phyloP scores from a whole-genome alignment of 192 early-diverging fungal genomes.

The Paraglomus brasilianum region DNA sequence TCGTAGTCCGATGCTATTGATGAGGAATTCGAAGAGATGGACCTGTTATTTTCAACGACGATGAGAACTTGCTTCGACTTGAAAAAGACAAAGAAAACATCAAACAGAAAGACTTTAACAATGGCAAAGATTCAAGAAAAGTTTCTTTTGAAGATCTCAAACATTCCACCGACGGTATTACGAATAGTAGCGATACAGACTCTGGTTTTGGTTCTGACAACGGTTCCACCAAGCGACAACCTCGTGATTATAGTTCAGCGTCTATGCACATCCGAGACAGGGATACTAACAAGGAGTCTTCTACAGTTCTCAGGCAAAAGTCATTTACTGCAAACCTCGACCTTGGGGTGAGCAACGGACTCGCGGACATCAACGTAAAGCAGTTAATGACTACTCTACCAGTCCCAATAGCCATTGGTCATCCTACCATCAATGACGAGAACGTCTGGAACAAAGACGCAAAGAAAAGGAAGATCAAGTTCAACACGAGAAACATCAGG shows the following conservation, averaged over 20 bases:
- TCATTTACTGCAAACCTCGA: slow-evolving; percentile 26
- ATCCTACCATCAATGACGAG: slow-evolving; percentile 30
- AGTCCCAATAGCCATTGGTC: slow-evolving; percentile 22
- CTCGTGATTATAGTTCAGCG: too few species aligned
- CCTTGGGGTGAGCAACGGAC: slow-evolving; percentile 24
- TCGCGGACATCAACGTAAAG: slow-evolving; percentile 12
- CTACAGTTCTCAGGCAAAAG: slow-evolving; percentile 24
- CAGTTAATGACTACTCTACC: neutral
- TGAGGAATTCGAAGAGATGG: slow-evolving; percentile 43
- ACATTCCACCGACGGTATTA: neutral
- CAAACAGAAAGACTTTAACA: too few species aligned
- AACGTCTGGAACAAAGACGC: slow-evolving; percentile 27
- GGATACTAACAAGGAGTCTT: neutral
- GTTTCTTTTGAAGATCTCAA: too few species aligned
- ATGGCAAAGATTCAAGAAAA: neutral
- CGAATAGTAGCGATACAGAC: slow-evolving; percentile 26
- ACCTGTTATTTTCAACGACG: slow-evolving; percentile 36
- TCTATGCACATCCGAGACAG: too few species aligned
- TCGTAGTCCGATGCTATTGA: slow-evolving; percentile 49
- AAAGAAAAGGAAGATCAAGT: slow-evolving; percentile 21
- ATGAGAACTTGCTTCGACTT: neutral
- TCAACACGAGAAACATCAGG: slow-evolving; percentile 15
- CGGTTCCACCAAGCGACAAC: neutral
- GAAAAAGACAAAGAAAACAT: slow-evolving; percentile 10
- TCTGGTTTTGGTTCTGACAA: slow-evolving; percentile 29